Evolutionary conservation across 2,329 filamentous ascomycete species (phyloP), one percentile per base, ranked within the genome.

Genomic region (Mycosphaerella sp.): DNA sequence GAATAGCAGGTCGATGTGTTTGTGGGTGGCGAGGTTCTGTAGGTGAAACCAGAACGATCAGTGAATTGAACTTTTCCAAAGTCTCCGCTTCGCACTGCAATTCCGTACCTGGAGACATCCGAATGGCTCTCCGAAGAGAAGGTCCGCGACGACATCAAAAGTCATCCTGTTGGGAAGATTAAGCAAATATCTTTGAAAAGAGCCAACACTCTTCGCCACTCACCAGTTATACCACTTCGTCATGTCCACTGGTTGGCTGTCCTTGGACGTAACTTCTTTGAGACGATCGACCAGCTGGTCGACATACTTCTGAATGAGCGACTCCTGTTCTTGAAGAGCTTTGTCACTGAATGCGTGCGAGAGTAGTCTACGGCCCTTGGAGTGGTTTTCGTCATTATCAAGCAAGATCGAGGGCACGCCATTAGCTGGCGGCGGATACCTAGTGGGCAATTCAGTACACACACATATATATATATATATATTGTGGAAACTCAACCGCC

Each of bases 331-430:
- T 3, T 63, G 62, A 16, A 75, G 55, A 0, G 70, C 71, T 44
- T 68, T 69, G 37, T 73, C 71, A 18, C 66, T 69, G 54, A 75
- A 74, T 2, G 71, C 69, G 41, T 71, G 66, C 0, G 68, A 62
- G 1, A 74, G 63, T 9, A 70, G 61, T 28, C 70, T 63, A 30
- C 72, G 62, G 48, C 67, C 64, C 17, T 71, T 63, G 5, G 66
- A 63, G 59, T 75, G 71, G 49, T 65, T 59, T 14, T 65, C 61
- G 45, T 73, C 68, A 14, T 69, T 64, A 6, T 71, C 60, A 35
- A 49, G 52, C 36, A 69, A 49, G 44, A 71, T 60, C 9, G 60
- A 63, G 13, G 56, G 58, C 1, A 53, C 57, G 4, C 64, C 64
- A 39, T 69, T 68, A 12, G 60, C n/a, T 0, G 68, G 64, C 8